These are phyloP conservation scores for Aureobasidium sp. DNA, from an alignment of 2,329 filamentous ascomycete genomes.

Conservation along the genomic window DNA sequence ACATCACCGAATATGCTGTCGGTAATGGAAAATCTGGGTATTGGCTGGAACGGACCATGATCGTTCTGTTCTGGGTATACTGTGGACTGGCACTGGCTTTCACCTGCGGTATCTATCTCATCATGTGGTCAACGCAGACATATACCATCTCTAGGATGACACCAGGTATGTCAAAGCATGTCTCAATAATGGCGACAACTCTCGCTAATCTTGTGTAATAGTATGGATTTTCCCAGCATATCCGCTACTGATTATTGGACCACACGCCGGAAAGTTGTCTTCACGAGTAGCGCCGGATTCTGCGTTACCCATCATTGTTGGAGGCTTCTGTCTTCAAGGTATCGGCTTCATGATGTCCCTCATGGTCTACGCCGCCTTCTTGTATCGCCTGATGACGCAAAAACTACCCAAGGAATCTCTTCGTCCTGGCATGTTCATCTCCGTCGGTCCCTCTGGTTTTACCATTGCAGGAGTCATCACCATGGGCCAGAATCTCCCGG, in stretches of 20 bases:
- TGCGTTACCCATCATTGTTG: constrained; percentile 51
- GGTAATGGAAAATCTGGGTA: constrained; percentile 42
- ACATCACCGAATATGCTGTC: constrained; percentile 67
- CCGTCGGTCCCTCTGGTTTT: constrained; percentile 68
- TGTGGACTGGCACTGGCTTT: constrained; percentile 58
- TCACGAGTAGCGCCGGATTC: constrained; percentile 37
- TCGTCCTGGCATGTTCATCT: constrained; percentile 79
- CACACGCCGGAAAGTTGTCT: constrained; percentile 58
- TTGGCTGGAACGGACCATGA: constrained; percentile 52
- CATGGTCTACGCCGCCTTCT: constrained; percentile 78
- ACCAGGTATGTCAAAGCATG: neutral
- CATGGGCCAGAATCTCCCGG: constrained; percentile 48
- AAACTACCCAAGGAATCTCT: constrained; percentile 71
- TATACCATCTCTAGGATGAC: constrained; percentile 79
- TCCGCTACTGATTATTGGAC: constrained; percentile 68
- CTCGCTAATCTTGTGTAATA: constrained; percentile 35
- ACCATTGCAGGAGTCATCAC: constrained; percentile 55
- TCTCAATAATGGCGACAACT: too few species aligned
- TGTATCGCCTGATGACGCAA: constrained; percentile 83
- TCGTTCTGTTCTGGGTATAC: constrained; percentile 69
- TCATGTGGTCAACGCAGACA: constrained; percentile 60
- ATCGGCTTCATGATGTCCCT: constrained; percentile 59
- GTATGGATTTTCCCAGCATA: constrained; percentile 87
- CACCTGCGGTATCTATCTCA: constrained; percentile 66
- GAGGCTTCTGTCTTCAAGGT: constrained; percentile 56